Evolutionary conservation across 257 asterid genomes (phyloP).

Genomic region (Salvia miltiorrhiza): DNA sequence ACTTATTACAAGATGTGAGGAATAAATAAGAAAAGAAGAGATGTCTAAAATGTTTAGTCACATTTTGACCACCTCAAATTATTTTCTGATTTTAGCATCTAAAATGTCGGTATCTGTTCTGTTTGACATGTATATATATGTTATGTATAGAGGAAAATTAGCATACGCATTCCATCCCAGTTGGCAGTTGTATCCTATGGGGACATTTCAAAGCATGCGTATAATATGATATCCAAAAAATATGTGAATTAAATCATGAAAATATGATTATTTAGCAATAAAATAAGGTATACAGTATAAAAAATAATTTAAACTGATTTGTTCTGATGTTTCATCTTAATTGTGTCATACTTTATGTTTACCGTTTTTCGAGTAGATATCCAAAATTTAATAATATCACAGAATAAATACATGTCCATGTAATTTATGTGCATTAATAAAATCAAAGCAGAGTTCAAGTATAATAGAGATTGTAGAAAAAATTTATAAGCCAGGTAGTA

Average conservation of each 20-base stretch:
- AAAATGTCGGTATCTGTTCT: background rate
- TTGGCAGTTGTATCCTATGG: slow-evolving; percentile 1
- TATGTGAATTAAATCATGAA: background rate
- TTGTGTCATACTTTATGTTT: too few species aligned
- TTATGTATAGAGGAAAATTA: background rate
- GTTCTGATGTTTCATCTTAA: too few species aligned
- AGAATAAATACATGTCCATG: too few species aligned
- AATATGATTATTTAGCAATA: background rate
- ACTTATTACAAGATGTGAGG: background rate
- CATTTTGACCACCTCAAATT: background rate
- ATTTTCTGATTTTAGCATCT: background rate
- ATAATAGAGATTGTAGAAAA: too few species aligned
- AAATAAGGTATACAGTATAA: too few species aligned
- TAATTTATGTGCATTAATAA: too few species aligned
- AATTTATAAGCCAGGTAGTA: too few species aligned
- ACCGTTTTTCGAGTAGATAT: too few species aligned
- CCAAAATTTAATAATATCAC: too few species aligned
- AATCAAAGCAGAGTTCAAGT: too few species aligned
- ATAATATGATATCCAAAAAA: background rate
- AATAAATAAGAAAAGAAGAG: background rate
- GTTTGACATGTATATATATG: background rate
- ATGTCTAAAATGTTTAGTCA: background rate
- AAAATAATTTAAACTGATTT: too few species aligned
- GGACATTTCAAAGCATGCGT: background rate
- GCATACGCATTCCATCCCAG: slow-evolving; percentile 17